Evolutionary conservation across 2,329 filamentous ascomycete genomes (phyloP).

Genomic region (Calonectria henricotiae): DNA sequence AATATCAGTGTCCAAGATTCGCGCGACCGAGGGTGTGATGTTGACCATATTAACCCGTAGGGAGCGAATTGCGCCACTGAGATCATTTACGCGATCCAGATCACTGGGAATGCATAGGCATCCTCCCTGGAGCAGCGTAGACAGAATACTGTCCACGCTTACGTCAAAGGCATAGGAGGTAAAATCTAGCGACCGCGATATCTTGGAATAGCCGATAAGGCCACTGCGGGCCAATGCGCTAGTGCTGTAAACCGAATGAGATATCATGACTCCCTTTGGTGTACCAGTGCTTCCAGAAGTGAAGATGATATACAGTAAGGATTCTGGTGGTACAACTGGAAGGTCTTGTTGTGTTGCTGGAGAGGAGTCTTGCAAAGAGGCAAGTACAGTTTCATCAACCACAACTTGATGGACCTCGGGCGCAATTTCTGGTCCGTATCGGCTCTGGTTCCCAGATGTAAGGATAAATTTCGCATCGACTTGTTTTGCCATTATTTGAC

Average conservation of each 20-base stretch:
- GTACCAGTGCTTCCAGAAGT: conserved; percentile 1
- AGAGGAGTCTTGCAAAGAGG: not conserved
- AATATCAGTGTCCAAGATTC: conserved; percentile 1
- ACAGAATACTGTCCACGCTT: not conserved
- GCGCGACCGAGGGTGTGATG: not conserved
- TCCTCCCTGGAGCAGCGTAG: not conserved
- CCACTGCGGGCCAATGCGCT: not conserved
- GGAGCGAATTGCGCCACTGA: not conserved
- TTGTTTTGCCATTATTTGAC: not conserved
- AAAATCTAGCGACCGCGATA: not conserved
- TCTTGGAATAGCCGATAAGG: not conserved
- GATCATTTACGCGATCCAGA: not conserved
- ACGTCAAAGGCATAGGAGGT: not conserved
- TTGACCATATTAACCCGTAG: conserved; percentile 4
- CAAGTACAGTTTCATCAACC: not conserved
- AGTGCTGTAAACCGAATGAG: not conserved
- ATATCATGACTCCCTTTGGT: conserved; percentile 1
- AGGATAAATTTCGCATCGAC: not conserved
- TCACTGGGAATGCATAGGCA: not conserved
- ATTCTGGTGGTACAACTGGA: not conserved
- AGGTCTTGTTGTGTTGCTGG: not conserved
- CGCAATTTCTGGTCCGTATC: not conserved
- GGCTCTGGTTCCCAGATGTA: not conserved
- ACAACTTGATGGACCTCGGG: not conserved
- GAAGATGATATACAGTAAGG: not conserved